Conservation (phyloP, 805 yeast species). For the Wickerhamomyces rabaulensis region DNA sequence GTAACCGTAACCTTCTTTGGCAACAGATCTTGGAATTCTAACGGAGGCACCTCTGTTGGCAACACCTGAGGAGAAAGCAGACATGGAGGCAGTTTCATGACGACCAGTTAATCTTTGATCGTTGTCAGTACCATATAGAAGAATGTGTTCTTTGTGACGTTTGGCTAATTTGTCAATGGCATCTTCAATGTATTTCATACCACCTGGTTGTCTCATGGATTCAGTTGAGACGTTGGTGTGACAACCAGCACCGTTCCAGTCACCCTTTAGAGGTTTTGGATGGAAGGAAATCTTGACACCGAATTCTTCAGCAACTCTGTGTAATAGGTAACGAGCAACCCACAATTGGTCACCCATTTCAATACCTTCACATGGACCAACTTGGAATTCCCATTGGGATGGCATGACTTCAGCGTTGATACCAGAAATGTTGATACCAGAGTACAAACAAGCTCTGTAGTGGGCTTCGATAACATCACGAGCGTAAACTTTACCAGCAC, state of each 20-base stretch:
- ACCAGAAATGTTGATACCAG: constrained; percentile 90
- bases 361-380: constrained; percentile 96
- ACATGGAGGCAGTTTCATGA: constrained; percentile 96
- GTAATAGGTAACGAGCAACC: constrained; percentile 89
- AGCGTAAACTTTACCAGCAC: constrained; percentile 96
- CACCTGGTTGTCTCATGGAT: constrained; percentile 90
- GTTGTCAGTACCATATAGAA: constrained; percentile 92
- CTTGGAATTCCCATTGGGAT: constrained; percentile 99
- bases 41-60: constrained; percentile 99
- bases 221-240: constrained; percentile 97
- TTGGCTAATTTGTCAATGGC: constrained; percentile 90
- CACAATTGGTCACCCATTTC: constrained; percentile 96
- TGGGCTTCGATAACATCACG: constrained; percentile 98
- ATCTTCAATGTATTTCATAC: constrained; percentile 88
- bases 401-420: constrained; percentile 99
- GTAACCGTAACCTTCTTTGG: constrained; percentile 96
- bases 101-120: constrained; percentile 95
- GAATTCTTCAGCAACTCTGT: constrained; percentile 96
- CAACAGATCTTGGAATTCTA: constrained; percentile 98
- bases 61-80: constrained; percentile 90
- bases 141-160: constrained; percentile 96
- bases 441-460: constrained; percentile 94
- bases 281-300: constrained; percentile 98
- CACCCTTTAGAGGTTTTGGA: constrained; percentile 98
- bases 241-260: constrained; percentile 99